Evolutionary conservation across 495 filamentous ascomycete species (phyloP).

Genomic region (Penicillium nucicola): DNA sequence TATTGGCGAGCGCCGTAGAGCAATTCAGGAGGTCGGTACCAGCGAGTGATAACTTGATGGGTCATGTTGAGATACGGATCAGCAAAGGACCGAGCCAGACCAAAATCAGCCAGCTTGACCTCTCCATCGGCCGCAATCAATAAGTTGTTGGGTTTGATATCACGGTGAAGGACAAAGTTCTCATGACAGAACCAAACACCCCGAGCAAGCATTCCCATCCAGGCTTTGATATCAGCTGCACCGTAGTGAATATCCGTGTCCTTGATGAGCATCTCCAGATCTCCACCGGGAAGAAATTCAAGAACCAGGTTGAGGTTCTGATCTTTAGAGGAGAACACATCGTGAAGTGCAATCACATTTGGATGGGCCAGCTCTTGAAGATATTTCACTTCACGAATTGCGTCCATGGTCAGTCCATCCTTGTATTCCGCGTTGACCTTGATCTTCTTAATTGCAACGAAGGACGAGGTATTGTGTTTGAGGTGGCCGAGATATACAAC

Average conservation of each 20-base stretch:
- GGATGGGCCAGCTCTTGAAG: conserved; percentile 94
- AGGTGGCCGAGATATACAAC: conserved; percentile 87
- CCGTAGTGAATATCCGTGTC: conserved; percentile 75
- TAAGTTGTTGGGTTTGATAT: conserved; percentile 99
- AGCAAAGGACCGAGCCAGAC: conserved; percentile 81
- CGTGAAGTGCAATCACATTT: conserved; percentile 87
- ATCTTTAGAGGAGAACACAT: conserved; percentile 90
- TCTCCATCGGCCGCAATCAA: conserved; percentile 90
- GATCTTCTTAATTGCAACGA: conserved; percentile 98
- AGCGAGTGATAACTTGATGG: conserved; percentile 90
- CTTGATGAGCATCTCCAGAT: conserved; percentile 90
- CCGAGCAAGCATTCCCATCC: conserved; percentile 95
- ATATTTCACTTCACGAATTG: conserved; percentile 91
- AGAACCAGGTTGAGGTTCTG: conserved; percentile 92
- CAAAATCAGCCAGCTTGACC: conserved; percentile 96
- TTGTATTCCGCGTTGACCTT: conserved; percentile 81
- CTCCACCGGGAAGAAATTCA: conserved; percentile 85
- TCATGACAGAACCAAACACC: conserved; percentile 97
- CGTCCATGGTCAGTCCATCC: conserved; percentile 90
- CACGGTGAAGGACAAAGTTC: conserved; percentile 89
- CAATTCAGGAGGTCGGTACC: conserved; percentile 94
- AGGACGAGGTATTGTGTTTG: conserved; percentile 58
- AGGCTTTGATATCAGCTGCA: conserved; percentile 88
- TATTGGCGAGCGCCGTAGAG: conserved; percentile 88
- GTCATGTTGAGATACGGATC: conserved; percentile 91